Conservation (phyloP, 129 eudicot genomes). For the Tanacetum coccineum region DNA sequence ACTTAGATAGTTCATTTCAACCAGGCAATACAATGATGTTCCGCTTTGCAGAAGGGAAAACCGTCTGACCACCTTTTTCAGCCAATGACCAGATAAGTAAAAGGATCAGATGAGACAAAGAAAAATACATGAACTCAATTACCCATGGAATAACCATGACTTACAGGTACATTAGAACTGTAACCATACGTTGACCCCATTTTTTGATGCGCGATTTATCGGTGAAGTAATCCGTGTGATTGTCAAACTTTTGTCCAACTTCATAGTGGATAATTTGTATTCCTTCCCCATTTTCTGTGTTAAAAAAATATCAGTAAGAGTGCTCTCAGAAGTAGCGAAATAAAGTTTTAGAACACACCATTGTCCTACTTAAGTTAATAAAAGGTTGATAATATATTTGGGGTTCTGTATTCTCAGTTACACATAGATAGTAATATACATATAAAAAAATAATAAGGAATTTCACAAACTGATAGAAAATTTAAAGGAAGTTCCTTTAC, state of each 20-base stretch:
- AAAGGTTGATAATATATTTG: slow-evolving; percentile 1
- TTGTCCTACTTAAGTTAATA: neutral
- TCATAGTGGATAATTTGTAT: too few relatives aligned
- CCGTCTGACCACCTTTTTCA: slow-evolving; percentile 19
- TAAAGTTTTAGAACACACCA: neutral
- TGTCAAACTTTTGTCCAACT: slow-evolving; percentile 91
- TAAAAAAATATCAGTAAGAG: slow-evolving; percentile 3
- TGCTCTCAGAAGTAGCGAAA: neutral
- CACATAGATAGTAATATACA: too few relatives aligned
- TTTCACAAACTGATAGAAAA: neutral
- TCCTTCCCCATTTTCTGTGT: slow-evolving; percentile 97
- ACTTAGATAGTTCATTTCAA: slow-evolving; percentile 78
- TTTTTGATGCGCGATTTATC: slow-evolving; percentile 78
- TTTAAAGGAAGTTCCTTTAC: neutral
- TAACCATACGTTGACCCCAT: slow-evolving; percentile 95
- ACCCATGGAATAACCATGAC: slow-evolving; percentile 19
- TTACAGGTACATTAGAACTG: slow-evolving; percentile 92
- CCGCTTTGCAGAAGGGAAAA: slow-evolving; percentile 72
- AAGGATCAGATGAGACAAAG: neutral
- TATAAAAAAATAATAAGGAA: neutral
- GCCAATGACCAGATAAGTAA: slow-evolving; percentile 5
- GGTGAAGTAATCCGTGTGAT: slow-evolving; percentile 78
- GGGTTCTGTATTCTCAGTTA: neutral
- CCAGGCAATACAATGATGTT: slow-evolving; percentile 64
- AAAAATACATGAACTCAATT: neutral